phyloP scores from a whole-genome alignment of 2,329 filamentous ascomycete species.

The Verticillium klebahnii region DNA sequence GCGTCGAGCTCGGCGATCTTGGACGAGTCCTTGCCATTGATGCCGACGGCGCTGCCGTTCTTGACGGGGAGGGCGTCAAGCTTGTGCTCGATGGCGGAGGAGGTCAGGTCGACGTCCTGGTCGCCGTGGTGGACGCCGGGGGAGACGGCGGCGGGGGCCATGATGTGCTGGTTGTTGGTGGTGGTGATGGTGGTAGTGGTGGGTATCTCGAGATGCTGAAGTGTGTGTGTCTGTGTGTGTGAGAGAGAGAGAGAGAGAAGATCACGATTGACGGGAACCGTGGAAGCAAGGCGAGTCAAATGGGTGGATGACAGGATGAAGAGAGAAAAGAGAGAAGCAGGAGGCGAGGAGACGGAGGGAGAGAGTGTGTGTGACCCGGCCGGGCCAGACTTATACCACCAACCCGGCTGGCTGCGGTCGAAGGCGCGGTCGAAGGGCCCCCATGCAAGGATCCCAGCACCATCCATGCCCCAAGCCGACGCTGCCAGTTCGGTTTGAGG shows the following conservation, averaged over 20 bases:
- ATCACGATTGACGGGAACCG: not conserved
- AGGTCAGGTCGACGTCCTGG: constrained; percentile 47
- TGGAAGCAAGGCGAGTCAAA: not conserved
- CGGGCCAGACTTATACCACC: not conserved
- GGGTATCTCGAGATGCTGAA: not conserved
- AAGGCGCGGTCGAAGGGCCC: not conserved
- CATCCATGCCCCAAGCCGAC: not conserved
- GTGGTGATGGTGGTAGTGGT: not conserved
- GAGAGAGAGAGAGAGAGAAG: not conserved
- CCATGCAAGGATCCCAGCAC: not conserved
- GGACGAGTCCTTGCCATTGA: constrained; percentile 60
- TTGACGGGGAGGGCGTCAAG: constrained; percentile 26
- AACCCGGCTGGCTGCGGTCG: constrained; percentile 3
- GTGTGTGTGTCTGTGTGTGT: not conserved
- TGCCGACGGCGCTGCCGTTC: constrained; percentile 22
- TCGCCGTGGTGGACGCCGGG: constrained; percentile 35
- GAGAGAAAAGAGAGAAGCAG: not conserved
- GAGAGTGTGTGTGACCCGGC: not conserved
- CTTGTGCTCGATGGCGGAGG: constrained; percentile 47
- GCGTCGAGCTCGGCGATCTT: constrained; percentile 59
- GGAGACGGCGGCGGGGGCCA: constrained; percentile 22
- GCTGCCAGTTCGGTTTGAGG: not conserved
- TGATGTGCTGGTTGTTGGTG: constrained; percentile 6
- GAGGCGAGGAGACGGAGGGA: not conserved
- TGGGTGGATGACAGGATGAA: not conserved